These are phyloP conservation scores for Kwoniella botswanensis DNA, from an alignment of 768 basidiomycete species.

Conservation along the genomic window DNA sequence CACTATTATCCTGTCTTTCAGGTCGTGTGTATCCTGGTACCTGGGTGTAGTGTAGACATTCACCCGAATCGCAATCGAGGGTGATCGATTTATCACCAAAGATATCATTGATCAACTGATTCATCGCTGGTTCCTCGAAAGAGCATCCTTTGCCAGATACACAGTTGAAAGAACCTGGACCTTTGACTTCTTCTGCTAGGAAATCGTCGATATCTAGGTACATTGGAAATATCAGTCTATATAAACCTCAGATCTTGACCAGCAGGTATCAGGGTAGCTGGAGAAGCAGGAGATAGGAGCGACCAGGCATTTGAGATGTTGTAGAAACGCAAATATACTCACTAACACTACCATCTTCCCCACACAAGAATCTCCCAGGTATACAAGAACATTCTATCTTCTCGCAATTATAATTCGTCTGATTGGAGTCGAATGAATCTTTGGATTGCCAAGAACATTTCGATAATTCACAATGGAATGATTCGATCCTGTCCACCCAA, in stretches of 20 bases:
- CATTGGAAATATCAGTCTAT: neutral
- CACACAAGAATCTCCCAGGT: slow-evolving; percentile 92
- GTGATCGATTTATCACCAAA: slow-evolving; percentile 93
- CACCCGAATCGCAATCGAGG: slow-evolving; percentile 82
- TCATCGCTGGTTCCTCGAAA: slow-evolving; percentile 97
- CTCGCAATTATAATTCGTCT: slow-evolving; percentile 78
- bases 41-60: slow-evolving; percentile 90
- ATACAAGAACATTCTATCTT: slow-evolving; percentile 88
- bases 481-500: slow-evolving; percentile 93
- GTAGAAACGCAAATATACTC: slow-evolving; percentile 51
- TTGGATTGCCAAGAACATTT: slow-evolving; percentile 63
- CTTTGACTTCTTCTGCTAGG: slow-evolving; percentile 82
- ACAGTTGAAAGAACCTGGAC: slow-evolving; percentile 87
- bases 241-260: neutral
- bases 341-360: slow-evolving; percentile 93
- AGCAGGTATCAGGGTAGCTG: too few relatives aligned
- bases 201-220: slow-evolving; percentile 88
- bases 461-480: slow-evolving; percentile 89
- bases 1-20: slow-evolving; percentile 78
- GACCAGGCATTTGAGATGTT: neutral
- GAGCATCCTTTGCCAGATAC: slow-evolving; percentile 72
- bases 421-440: slow-evolving; percentile 62
- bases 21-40: slow-evolving; percentile 94
- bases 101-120: slow-evolving; percentile 86
- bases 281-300: too few relatives aligned